A percentile compares a stretch with the other conserved stretches of the same genome.
Evolutionary conservation across 1,139 yeast species (phyloP).

Genomic region (Taphrina sp.): DNA sequence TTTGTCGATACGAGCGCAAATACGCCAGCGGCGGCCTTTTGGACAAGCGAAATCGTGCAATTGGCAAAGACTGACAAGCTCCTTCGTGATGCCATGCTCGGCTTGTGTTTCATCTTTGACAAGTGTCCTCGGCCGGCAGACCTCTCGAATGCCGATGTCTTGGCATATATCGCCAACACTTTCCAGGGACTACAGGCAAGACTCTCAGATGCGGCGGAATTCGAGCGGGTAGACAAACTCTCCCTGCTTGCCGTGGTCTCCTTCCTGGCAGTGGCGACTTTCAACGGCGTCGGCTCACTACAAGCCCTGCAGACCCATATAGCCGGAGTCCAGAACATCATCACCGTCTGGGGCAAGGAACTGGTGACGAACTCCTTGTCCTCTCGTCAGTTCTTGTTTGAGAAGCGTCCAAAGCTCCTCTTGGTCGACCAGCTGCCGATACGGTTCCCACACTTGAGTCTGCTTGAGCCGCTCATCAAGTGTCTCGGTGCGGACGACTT

Average conservation of each 20-base stretch:
- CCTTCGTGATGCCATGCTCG: slow-evolving; percentile 3
- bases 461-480: slow-evolving; percentile 10
- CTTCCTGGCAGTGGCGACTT: slow-evolving; percentile 12
- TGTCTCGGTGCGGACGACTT: slow-evolving; percentile 2
- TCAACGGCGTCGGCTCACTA: slow-evolving; percentile 7
- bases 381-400: not conserved
- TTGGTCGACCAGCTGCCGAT: slow-evolving; percentile 1
- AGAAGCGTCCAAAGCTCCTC: not conserved
- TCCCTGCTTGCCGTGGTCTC: not conserved
- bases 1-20: not conserved
- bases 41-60: slow-evolving; percentile 3
- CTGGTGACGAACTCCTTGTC: not conserved
- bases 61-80: slow-evolving; percentile 3
- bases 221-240: not conserved
- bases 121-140: slow-evolving; percentile 5
- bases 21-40: not conserved
- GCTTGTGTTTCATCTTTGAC: slow-evolving; percentile 4
- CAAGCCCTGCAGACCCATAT: slow-evolving; percentile 4
- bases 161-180: slow-evolving; percentile 1
- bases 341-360: not conserved
- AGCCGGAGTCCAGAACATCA: slow-evolving; percentile 1
- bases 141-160: not conserved
- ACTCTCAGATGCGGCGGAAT: not conserved
- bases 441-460: not conserved
- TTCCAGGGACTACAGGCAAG: not conserved